Evolutionary conservation across 768 basidiomycete genomes (phyloP).

Genomic region (Pisolithus marmoratus): DNA sequence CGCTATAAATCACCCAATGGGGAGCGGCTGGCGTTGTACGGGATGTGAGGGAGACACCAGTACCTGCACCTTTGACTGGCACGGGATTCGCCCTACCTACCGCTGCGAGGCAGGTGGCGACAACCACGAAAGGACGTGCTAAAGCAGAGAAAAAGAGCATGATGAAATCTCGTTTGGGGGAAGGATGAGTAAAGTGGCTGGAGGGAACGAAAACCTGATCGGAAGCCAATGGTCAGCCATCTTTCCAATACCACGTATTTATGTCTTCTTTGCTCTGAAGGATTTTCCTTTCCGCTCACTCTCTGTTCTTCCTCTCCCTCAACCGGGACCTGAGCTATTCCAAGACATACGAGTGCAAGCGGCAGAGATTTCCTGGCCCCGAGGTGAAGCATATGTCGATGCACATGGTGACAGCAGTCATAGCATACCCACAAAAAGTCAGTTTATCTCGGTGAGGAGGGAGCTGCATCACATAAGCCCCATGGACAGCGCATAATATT

Average conservation of each 20-base stretch:
- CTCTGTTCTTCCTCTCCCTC: background rate
- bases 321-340: background rate
- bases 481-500: background rate
- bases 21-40: constrained; percentile 26
- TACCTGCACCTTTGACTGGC: background rate
- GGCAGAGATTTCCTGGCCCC: background rate
- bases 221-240: background rate
- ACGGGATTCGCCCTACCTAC: background rate
- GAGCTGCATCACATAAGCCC: background rate
- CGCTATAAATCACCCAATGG: constrained; percentile 36
- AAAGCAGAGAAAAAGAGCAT: background rate
- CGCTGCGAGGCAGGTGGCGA: background rate
- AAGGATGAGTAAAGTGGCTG: background rate
- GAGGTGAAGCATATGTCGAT: background rate
- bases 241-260: background rate
- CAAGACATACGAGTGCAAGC: background rate
- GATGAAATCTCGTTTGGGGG: background rate
- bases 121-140: background rate
- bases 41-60: background rate
- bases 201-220: background rate
- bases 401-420: background rate
- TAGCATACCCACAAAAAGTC: background rate
- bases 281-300: background rate
- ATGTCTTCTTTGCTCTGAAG: background rate
- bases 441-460: background rate